Evolutionary conservation across 1,284 basidiomycete species (phyloP).

Genomic region (Cystobasidium sp.): DNA sequence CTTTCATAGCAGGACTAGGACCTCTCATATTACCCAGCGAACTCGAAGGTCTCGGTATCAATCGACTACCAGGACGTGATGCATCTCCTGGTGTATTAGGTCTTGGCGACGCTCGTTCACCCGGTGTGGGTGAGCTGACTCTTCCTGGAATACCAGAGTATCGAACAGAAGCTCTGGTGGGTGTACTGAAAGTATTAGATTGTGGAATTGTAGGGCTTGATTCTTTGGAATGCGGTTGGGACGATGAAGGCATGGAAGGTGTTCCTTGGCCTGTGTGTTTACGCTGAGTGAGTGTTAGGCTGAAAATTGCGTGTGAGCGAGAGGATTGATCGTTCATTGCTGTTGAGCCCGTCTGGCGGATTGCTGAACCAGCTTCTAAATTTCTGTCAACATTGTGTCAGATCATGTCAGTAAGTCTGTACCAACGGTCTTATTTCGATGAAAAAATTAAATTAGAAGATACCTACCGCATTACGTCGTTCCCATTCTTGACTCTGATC

Average conservation of each 20-base stretch:
- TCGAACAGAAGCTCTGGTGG: conserved; percentile 4
- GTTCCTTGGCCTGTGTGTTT: conserved; percentile 50
- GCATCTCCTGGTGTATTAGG: conserved; percentile 45
- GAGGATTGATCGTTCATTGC: conserved; percentile 99
- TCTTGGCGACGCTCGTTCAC: conserved; percentile 30
- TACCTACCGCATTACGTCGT: conserved; percentile 83
- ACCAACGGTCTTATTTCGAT: no score
- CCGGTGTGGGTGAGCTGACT: conserved; percentile 53
- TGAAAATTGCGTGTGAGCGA: conserved; percentile 98
- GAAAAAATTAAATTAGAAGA: no score
- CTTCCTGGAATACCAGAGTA: conserved; percentile 38
- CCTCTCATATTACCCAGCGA: conserved; percentile 9
- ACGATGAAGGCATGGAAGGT: conserved; percentile 8
- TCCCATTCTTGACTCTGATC: conserved; percentile 76
- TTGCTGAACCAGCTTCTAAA: conserved; percentile 81
- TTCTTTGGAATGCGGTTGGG: conserved; percentile 18
- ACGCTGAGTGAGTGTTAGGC: conserved; percentile 82
- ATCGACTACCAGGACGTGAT: conserved; percentile 12
- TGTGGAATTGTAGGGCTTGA: conserved; percentile 22
- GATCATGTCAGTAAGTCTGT: no score
- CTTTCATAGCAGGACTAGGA: conserved; percentile 18
- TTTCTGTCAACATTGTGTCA: conserved; percentile 61
- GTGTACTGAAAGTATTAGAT: conserved; percentile 19
- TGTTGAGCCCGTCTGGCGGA: conserved; percentile 93
- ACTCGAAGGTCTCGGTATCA: conserved; percentile 37